Base-by-base conservation (phyloP, 176 grass and related monocot genomes). In the Secale cereale region DNA sequence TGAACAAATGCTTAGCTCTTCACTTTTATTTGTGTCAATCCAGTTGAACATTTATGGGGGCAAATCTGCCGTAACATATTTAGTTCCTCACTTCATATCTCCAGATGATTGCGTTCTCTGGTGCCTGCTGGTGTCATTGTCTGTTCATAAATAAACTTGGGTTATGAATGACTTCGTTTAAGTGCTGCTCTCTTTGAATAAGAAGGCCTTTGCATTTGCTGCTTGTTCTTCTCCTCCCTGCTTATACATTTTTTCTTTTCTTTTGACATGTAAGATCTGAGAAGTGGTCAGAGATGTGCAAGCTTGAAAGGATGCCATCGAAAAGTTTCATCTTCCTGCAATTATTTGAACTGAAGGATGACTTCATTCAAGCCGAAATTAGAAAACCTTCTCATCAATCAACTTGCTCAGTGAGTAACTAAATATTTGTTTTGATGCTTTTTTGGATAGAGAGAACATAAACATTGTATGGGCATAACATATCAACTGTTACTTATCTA, bases 331-430 rank as follows among this genome's bases (percentile, higher is more conserved):
- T 95, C 62, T 95, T 81, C 80, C 91, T 98, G 76, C 96, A 98
- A 86, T 84, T 98, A 59, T 93, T 72, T 87, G 96, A 98, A 90
- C 86, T 95, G 69, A 82, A 88, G 84, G 93, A 98, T 65, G 88
- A 92, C 36, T 95, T 90, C 86, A 95, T 98, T 86, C 93, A 98
- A 92, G 89, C 65, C 59, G 91, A 95, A 87, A 98, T 98, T 67
- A 83, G 59, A 71, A 98, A 95, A 82, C 89, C 96, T 82, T 88
- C 86, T 46, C 78, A 84, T 48, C 96, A 98, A 40, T 78, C 43
- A 79, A 81, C 74, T 71, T 98, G 93, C 81, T 94, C 89, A 66
- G 95, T 98, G 75, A 93, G 92, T 91, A 86, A 76, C 37, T 78
- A 70, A 79, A 40, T 86, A 86, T 37, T 78, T 29, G 14, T 28